phyloP scores from a whole-genome alignment of 2,329 filamentous ascomycete species.

The Cladophialophora psammophila region DNA sequence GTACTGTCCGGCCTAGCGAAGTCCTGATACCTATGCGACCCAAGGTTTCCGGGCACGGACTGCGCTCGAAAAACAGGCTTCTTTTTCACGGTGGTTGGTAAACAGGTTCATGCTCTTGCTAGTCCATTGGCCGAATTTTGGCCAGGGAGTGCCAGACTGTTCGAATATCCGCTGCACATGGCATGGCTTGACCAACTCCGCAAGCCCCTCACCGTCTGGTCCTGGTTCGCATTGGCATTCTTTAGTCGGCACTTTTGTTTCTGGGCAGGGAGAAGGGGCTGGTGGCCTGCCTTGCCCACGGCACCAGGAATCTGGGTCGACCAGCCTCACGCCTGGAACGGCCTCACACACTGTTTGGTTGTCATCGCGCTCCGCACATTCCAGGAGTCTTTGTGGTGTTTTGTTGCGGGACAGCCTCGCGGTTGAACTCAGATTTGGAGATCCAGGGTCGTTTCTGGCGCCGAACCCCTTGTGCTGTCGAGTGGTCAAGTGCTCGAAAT shows the following conservation, averaged over 20 bases:
- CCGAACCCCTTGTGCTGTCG: conserved; percentile 24
- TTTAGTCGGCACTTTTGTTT: conserved; percentile 3
- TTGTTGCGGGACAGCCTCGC: conserved; percentile 22
- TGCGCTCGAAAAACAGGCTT: neutral
- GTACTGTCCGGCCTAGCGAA: neutral
- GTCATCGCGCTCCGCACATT: conserved; percentile 20
- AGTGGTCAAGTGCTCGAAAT: conserved; percentile 27
- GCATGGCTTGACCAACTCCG: neutral
- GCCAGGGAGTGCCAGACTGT: neutral
- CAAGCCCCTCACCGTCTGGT: conserved; percentile 12
- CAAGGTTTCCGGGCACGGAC: neutral
- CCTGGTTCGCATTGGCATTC: conserved; percentile 17
- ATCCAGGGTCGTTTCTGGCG: conserved; percentile 10
- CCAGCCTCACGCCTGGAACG: conserved; percentile 23
- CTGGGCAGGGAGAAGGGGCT: conserved; percentile 8
- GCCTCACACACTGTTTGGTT: conserved; percentile 11
- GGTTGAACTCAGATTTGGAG: neutral
- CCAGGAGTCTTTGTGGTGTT: conserved; percentile 26
- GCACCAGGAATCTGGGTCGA: conserved; percentile 18
- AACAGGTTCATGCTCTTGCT: conserved; percentile 1
- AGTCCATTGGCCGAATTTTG: neutral
- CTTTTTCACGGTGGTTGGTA: conserved; percentile 2
- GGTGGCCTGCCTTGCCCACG: conserved; percentile 20
- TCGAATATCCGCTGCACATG: no score
- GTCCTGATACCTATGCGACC: neutral